These are phyloP conservation scores for Lolium rigidum DNA, from an alignment of 176 grass and related monocot genomes.

Conservation along the genomic window DNA sequence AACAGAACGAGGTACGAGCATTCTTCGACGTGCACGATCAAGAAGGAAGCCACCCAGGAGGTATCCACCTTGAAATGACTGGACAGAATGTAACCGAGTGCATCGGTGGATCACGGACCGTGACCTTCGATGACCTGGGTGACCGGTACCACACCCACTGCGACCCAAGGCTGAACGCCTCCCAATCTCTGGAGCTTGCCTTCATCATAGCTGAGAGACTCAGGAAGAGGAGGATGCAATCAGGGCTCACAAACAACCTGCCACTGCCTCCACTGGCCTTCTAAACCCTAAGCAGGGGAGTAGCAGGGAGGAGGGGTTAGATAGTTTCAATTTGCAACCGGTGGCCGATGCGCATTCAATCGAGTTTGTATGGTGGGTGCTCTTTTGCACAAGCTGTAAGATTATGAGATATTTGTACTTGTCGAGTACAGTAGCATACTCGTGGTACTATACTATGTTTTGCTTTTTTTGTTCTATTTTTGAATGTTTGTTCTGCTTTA, in stretches of 20 bases:
- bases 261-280: slow-evolving; percentile 76
- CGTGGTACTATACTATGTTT: slow-evolving; percentile 44
- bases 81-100: no score
- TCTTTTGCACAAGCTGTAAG: slow-evolving; percentile 47
- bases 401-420: slow-evolving; percentile 38
- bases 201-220: no score
- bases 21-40: no score
- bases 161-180: no score
- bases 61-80: no score
- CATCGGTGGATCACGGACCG: no score
- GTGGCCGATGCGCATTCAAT: slow-evolving; percentile 45
- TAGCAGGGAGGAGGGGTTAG: slow-evolving; percentile 28
- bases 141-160: no score
- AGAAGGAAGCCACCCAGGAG: no score
- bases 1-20: neutral
- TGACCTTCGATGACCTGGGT: no score
- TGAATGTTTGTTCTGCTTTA: slow-evolving; percentile 44
- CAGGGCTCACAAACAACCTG: slow-evolving; percentile 40
- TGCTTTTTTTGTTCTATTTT: slow-evolving; percentile 28
- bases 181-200: no score
- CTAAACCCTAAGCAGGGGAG: slow-evolving; percentile 35
- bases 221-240: no score
- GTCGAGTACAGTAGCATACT: slow-evolving; percentile 38
- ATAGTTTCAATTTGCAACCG: slow-evolving; percentile 43
- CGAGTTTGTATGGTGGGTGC: slow-evolving; percentile 52